Conservation (phyloP, 208 protist species). For the Leishmania tarentolae region DNA sequence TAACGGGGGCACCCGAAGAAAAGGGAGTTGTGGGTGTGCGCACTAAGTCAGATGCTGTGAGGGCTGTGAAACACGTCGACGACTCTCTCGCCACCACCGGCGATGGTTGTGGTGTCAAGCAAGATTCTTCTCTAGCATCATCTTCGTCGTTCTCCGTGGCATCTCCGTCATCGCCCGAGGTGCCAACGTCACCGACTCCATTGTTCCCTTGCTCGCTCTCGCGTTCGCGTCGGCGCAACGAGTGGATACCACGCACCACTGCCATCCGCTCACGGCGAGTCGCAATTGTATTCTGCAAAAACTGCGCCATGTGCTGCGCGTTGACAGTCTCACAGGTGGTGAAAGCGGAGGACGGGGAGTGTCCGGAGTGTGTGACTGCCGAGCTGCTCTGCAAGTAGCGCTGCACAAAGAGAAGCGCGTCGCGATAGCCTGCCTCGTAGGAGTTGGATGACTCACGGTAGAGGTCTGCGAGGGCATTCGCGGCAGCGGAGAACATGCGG, state of each 20-base stretch:
- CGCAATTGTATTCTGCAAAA: slow-evolving; percentile 35
- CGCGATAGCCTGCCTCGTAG: slow-evolving; percentile 60
- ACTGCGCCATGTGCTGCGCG: slow-evolving; percentile 34
- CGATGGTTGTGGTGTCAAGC: slow-evolving; percentile 5
- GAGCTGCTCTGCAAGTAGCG: slow-evolving; percentile 41
- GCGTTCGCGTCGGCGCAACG: slow-evolving; percentile 14
- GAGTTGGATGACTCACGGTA: slow-evolving; percentile 52
- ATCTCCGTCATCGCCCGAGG: neutral
- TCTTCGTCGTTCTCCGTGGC: neutral
- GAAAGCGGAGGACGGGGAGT: neutral
- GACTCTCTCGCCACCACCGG: neutral
- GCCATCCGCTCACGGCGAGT: slow-evolving; percentile 32
- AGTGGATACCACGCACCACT: slow-evolving; percentile 28
- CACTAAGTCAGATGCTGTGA: neutral
- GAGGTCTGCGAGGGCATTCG: slow-evolving; percentile 49
- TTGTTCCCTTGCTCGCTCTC: slow-evolving; percentile 2
- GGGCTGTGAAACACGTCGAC: neutral
- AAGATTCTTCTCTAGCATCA: slow-evolving; percentile 1
- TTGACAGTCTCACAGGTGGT: slow-evolving; percentile 14
- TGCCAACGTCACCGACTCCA: neutral
- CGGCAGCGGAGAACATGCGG: slow-evolving; percentile 43
- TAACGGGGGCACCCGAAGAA: neutral
- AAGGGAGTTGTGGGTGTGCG: neutral
- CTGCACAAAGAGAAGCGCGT: slow-evolving; percentile 52
- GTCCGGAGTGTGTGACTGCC: neutral